Base-by-base conservation (phyloP, 352 stramenopile genomes). In the Globisporangium viniferum region DNA sequence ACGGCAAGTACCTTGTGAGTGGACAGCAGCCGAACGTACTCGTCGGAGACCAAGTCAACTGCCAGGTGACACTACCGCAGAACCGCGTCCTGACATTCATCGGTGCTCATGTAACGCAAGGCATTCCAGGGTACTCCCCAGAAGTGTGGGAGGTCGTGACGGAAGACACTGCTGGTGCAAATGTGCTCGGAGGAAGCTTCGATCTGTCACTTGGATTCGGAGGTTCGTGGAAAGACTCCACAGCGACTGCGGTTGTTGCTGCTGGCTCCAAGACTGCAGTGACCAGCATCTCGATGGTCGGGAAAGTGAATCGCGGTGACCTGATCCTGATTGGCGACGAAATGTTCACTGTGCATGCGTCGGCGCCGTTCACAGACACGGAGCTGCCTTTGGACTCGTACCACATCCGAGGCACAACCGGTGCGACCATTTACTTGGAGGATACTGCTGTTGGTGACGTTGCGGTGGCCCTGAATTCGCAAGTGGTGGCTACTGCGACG, bases 161-260 rank as follows among this genome's bases (percentile, higher is more conserved):
- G 2, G 64, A 73, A 20, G 74, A 86, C 12, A 75, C 67, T 6
- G 53, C 66, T 3, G 71, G 68, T 0, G 53, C 55, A 7, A 76
- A 76, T 2, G 59, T 87, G 9, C 24, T 94, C 1, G 78, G 79
- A 39, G 87, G 87, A 1, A 81, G 72, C 20, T 91, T 94, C 46
- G 84, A 92, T 44, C 41, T 94, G 27, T 94, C 87, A 0, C 66
- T 94, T 14, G 87, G 82, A 6, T 94, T 91, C 70, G 73, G 89
- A 68, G 84, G 83, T 18, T 64, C 75, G 15, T 92, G 85, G 84
- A 27, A 20, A 0, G 73, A 74, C 55, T 71, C 76, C 2, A n/a
- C 3, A 9, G 64, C 82, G 22, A 88, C 66, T 12, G 81, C 74
- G 14, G 83, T 66, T 0, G 67, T 94, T 29, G 58, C 59, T 3